These are phyloP conservation scores for Pythium sp. DNA, from an alignment of 352 stramenopile genomes.

Conservation along the genomic window DNA sequence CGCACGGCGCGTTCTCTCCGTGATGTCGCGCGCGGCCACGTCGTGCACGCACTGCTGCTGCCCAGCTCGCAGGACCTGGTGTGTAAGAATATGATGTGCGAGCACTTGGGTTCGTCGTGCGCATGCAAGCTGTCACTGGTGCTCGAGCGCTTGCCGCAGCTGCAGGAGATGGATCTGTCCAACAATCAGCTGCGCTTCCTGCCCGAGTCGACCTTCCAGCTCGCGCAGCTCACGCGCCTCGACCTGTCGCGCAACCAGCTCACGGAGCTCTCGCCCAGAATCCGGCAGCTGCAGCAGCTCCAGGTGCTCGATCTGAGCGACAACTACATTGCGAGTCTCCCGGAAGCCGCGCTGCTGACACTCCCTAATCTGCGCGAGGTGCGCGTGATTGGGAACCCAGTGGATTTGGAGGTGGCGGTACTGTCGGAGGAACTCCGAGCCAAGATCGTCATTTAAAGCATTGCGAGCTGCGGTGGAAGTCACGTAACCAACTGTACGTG, in stretches of 20 bases:
- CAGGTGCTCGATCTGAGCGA: conserved; percentile 58
- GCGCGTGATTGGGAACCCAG: conserved; percentile 42
- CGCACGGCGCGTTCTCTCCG: conserved; percentile 36
- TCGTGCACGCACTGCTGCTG: conserved; percentile 66
- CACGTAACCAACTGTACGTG: not conserved
- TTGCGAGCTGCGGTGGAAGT: conserved; percentile 2
- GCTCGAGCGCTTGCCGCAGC: conserved; percentile 64
- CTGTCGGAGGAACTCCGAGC: conserved; percentile 26
- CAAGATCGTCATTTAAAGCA: conserved; percentile 28
- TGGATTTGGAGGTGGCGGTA: conserved; percentile 25
- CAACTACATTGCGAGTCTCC: conserved; percentile 49
- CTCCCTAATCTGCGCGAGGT: conserved; percentile 38
- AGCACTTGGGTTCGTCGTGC: conserved; percentile 85
- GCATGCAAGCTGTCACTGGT: conserved; percentile 79
- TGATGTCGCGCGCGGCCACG: conserved; percentile 59
- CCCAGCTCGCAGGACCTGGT: conserved; percentile 78
- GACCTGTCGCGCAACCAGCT: conserved; percentile 72
- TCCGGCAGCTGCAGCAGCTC: conserved; percentile 49
- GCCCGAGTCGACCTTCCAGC: conserved; percentile 74
- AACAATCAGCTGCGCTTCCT: conserved; percentile 74
- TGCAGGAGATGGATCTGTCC: conserved; percentile 71
- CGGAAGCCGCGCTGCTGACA: conserved; percentile 35
- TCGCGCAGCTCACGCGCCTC: conserved; percentile 53
- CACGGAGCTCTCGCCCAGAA: conserved; percentile 34
- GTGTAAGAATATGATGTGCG: conserved; percentile 92